Evolutionary conservation across 108 stramenopile species (phyloP).

Genomic region (Nannochloropsis oceanica): DNA sequence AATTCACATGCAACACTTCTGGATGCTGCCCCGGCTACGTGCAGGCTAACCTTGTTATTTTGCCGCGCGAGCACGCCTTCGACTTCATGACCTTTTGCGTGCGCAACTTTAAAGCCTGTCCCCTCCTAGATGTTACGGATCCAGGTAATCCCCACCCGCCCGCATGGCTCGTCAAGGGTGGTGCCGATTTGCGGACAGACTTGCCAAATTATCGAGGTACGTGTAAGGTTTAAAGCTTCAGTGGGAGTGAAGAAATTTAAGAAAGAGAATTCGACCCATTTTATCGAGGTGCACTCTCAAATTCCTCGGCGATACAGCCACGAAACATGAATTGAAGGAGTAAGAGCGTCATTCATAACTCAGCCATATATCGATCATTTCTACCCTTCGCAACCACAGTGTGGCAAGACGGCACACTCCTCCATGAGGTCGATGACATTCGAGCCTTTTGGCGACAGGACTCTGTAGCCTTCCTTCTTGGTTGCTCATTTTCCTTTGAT

Average conservation of each 20-base stretch:
- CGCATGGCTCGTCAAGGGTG: background rate
- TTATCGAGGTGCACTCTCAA: background rate
- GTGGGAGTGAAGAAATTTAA: background rate
- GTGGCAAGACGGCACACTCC: constrained; percentile 52
- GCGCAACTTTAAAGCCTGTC: constrained; percentile 63
- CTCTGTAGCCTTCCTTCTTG: constrained; percentile 62
- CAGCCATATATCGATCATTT: background rate
- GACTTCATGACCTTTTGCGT: constrained; percentile 78
- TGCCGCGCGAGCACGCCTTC: constrained; percentile 50
- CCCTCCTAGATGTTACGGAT: constrained; percentile 62
- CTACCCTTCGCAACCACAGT: background rate
- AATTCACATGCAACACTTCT: constrained; percentile 46
- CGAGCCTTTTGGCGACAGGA: constrained; percentile 52
- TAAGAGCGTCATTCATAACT: background rate
- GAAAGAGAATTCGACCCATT: background rate
- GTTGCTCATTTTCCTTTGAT: constrained; percentile 66
- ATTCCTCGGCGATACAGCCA: background rate
- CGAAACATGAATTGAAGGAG: background rate
- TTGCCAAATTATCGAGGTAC: constrained; percentile 21
- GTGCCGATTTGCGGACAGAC: constrained; percentile 27
- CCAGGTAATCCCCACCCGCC: constrained; percentile 31
- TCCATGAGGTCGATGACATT: constrained; percentile 46
- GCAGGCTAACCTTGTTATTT: constrained; percentile 69
- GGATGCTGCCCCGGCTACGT: constrained; percentile 56
- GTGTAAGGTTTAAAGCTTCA: background rate